phyloP scores from a whole-genome alignment of 208 protist species.

The Trypanosoma boissoni region DNA sequence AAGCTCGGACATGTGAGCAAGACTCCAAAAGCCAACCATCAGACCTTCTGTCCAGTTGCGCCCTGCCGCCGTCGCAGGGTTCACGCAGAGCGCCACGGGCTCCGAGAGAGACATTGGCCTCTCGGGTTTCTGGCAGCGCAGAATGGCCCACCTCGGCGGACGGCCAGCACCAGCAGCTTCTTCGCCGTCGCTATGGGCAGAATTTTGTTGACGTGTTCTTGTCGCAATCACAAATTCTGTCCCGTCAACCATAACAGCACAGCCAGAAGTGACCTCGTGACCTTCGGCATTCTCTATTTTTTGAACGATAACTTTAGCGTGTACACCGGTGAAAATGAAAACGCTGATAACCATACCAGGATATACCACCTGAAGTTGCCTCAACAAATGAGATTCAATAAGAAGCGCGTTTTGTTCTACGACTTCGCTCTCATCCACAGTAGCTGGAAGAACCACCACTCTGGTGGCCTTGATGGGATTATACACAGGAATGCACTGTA shows the following conservation, averaged over 20 bases:
- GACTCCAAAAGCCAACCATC: slow-evolving; percentile 49
- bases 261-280: slow-evolving; percentile 36
- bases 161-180: neutral
- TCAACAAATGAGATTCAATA: slow-evolving; percentile 81
- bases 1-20: slow-evolving; percentile 45
- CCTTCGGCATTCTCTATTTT: slow-evolving; percentile 51
- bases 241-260: slow-evolving; percentile 78
- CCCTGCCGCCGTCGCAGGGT: slow-evolving; percentile 29
- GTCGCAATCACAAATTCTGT: slow-evolving; percentile 85
- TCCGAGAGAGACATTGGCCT: too few relatives aligned
- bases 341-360: slow-evolving; percentile 72
- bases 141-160: slow-evolving; percentile 49
- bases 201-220: slow-evolving; percentile 44
- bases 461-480: slow-evolving; percentile 45
- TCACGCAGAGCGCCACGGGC: slow-evolving; percentile 14
- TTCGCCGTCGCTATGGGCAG: too few relatives aligned
- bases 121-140: slow-evolving; percentile 44
- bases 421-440: slow-evolving; percentile 91
- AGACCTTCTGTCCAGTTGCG: slow-evolving; percentile 49
- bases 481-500: slow-evolving; percentile 53
- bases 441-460: slow-evolving; percentile 76
- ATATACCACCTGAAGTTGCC: slow-evolving; percentile 85
- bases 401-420: slow-evolving; percentile 85
- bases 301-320: slow-evolving; percentile 61
- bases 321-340: slow-evolving; percentile 54